Evolutionary conservation across 2,329 filamentous ascomycete species (phyloP).

Genomic region (Pseudonectria foliicola): DNA sequence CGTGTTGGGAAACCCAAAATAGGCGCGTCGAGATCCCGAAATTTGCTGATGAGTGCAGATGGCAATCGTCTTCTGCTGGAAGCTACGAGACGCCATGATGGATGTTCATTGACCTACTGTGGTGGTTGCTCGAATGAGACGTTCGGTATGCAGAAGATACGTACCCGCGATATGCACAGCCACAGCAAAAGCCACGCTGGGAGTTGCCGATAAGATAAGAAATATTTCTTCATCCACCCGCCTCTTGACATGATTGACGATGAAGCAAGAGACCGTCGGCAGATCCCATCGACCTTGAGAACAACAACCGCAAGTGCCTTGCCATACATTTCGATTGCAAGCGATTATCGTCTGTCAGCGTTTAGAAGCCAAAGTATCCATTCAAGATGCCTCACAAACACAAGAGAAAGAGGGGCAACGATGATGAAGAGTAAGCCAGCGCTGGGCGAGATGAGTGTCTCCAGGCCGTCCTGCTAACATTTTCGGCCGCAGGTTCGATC

Average conservation of each 20-base stretch:
- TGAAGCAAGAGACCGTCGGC: no score
- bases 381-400: constrained; percentile 84
- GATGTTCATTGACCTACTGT: no score
- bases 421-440: constrained; percentile 19
- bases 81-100: no score
- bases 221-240: not conserved
- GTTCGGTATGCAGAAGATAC: no score
- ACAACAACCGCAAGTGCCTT: not conserved
- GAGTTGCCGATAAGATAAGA: not conserved
- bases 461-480: constrained; percentile 10
- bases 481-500: constrained; percentile 35
- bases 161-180: no score
- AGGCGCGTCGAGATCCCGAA: no score
- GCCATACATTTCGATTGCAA: not conserved
- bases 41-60: no score
- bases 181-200: not conserved
- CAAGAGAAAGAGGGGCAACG: constrained; percentile 55
- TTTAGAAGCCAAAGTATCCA: not conserved
- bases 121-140: no score
- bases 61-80: no score
- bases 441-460: not conserved
- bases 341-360: not conserved
- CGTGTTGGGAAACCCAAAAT: no score
- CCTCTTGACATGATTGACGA: no score
- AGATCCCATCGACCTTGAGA: no score